phyloP scores from a whole-genome alignment of 106 monocot species.

The Alisma plantagoaquatica region DNA sequence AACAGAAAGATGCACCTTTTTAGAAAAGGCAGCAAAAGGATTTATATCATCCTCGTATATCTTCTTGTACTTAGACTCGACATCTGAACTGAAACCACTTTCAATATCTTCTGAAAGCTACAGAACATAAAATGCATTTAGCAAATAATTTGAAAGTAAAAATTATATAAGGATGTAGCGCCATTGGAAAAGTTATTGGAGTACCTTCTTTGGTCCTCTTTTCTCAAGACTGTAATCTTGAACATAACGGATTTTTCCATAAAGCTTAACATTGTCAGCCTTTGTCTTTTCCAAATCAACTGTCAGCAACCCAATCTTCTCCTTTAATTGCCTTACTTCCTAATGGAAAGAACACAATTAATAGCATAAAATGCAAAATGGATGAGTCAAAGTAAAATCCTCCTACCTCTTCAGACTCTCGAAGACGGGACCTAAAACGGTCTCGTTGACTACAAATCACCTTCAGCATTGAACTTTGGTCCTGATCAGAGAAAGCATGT shows the following conservation, averaged over 20 bases:
- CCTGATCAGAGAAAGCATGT: constrained; percentile 59
- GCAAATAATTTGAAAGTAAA: constrained; percentile 11
- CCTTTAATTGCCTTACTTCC: constrained; percentile 87
- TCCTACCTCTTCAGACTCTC: constrained; percentile 93
- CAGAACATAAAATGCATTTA: neutral
- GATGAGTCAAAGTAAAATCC: neutral
- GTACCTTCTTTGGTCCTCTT: constrained; percentile 91
- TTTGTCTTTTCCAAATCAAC: constrained; percentile 86
- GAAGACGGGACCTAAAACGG: constrained; percentile 71
- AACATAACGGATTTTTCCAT: constrained; percentile 95
- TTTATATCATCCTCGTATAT: constrained; percentile 99
- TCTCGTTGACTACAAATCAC: constrained; percentile 98
- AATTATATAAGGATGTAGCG: too few species aligned
- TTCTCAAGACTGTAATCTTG: constrained; percentile 96
- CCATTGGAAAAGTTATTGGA: constrained; percentile 1
- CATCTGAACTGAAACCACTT: constrained; percentile 86
- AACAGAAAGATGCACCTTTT: constrained; percentile 41
- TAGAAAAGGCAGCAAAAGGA: constrained; percentile 99
- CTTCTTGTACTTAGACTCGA: constrained; percentile 97
- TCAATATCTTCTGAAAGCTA: constrained; percentile 96
- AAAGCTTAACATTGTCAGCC: constrained; percentile 95
- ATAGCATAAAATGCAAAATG: neutral
- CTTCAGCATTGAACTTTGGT: constrained; percentile 98
- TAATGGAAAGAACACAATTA: constrained; percentile 12
- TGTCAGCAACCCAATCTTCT: constrained; percentile 59